Evolutionary conservation across 805 yeast species (phyloP).

Genomic region (Lachancea waltii): DNA sequence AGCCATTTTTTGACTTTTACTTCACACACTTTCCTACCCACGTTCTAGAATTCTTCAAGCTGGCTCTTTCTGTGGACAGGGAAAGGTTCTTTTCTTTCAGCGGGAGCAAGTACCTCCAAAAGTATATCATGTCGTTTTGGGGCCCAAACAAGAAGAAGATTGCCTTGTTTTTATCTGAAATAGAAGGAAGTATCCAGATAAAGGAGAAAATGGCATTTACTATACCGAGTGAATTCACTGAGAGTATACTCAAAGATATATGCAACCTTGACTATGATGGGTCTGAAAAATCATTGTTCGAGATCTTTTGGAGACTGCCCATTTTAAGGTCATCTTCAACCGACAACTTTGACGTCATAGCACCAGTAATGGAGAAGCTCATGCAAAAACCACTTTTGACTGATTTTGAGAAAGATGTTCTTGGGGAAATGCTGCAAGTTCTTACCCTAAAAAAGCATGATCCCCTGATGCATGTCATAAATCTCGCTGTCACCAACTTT

Average conservation of each 20-base stretch:
- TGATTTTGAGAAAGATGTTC: conserved; percentile 37
- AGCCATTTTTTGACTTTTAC: conserved; percentile 37
- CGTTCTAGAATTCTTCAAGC: conserved; percentile 39
- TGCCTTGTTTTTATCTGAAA: conserved; percentile 38
- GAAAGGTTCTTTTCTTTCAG: conserved; percentile 40
- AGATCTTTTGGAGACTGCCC: conserved; percentile 47
- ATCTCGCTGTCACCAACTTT: conserved; percentile 21
- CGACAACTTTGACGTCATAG: conserved; percentile 16
- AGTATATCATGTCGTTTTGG: conserved; percentile 42
- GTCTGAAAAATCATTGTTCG: too few species aligned
- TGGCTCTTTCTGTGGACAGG: conserved; percentile 35
- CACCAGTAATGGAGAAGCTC: conserved; percentile 5
- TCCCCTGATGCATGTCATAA: conserved; percentile 12
- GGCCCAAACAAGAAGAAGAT: conserved; percentile 31
- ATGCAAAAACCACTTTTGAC: conserved; percentile 6
- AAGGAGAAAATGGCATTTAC: conserved; percentile 31
- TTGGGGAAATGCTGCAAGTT: conserved; percentile 36
- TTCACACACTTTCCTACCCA: conserved; percentile 36
- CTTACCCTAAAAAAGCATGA: conserved; percentile 25
- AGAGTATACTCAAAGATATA: conserved; percentile 4
- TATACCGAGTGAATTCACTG: conserved; percentile 24
- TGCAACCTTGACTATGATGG: too few species aligned
- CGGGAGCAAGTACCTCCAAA: conserved; percentile 42
- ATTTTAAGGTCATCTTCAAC: conserved; percentile 36
- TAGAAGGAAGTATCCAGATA: conserved; percentile 27